These are phyloP conservation scores for Fusarium sambucinum DNA, from an alignment of 2,329 filamentous ascomycete genomes.

Conservation along the genomic window DNA sequence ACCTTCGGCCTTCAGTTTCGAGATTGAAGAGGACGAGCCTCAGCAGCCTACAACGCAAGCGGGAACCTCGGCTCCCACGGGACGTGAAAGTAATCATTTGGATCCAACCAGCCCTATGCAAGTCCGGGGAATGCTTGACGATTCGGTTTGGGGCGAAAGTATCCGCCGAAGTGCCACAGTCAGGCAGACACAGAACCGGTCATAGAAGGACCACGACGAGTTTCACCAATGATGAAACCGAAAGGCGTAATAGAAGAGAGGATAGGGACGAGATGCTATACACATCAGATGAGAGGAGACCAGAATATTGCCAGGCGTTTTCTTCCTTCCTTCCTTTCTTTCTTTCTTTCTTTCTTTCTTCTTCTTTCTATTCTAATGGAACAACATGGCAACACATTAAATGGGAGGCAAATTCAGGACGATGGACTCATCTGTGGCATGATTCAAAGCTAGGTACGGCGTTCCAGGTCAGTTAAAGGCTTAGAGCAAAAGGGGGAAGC, in stretches of 20 bases:
- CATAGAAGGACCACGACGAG: conserved; percentile 51
- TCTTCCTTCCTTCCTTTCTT: not conserved
- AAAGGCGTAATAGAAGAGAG: conserved; percentile 31
- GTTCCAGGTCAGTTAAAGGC: conserved; percentile 35
- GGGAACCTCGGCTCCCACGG: conserved; percentile 62
- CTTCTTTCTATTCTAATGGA: conserved; percentile 20
- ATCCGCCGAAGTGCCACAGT: conserved; percentile 88
- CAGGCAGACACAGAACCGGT: conserved; percentile 56
- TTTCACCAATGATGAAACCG: conserved; percentile 40
- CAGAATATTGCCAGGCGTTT: not conserved
- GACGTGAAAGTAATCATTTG: conserved; percentile 68
- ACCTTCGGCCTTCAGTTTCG: conserved; percentile 70
- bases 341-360: not conserved
- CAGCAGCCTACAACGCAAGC: conserved; percentile 46
- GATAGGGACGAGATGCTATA: conserved; percentile 9
- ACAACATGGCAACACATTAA: conserved; percentile 19
- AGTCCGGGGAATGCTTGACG: conserved; percentile 86
- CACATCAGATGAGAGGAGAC: conserved; percentile 7
- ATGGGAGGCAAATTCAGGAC: conserved; percentile 8
- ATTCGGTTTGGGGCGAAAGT: conserved; percentile 93
- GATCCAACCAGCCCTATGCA: conserved; percentile 66
- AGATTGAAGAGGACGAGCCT: conserved; percentile 61
- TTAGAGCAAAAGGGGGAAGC: conserved; percentile 15
- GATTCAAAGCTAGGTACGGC: conserved; percentile 37
- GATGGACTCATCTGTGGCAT: conserved; percentile 20